phyloP scores from a whole-genome alignment of 78 protist species.

The Anaeramoeba ignava region DNA sequence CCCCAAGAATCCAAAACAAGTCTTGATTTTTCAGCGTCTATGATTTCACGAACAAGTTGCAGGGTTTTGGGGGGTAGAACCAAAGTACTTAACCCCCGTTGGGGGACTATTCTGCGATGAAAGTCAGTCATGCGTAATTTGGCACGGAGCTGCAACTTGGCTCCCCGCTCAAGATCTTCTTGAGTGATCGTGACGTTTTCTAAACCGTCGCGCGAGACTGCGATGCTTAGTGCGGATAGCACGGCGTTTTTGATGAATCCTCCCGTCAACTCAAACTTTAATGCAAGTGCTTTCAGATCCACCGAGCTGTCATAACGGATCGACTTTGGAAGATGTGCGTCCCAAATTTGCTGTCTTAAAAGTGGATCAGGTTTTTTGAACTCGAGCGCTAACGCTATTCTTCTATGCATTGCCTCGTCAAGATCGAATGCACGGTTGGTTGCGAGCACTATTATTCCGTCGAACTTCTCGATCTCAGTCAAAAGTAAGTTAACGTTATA shows the following conservation, averaged over 20 bases:
- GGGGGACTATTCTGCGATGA: conserved; percentile 34
- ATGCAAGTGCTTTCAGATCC: conserved; percentile 36
- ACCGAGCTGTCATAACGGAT: conserved; percentile 16
- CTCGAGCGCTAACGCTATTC: conserved; percentile 45
- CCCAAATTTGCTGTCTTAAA: conserved; percentile 34
- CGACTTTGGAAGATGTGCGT: conserved; percentile 19
- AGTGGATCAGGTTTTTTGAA: conserved; percentile 36
- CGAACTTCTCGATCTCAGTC: conserved; percentile 34
- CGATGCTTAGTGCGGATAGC: conserved; percentile 34
- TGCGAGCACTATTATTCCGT: conserved; percentile 42
- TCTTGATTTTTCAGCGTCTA: conserved; percentile 36
- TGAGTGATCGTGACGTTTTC: conserved; percentile 13
- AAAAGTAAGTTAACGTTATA: conserved; percentile 29
- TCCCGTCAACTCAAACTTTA: conserved; percentile 46
- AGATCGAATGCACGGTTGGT: conserved; percentile 48
- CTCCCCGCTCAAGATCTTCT: conserved; percentile 45
- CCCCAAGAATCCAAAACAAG: conserved; percentile 43
- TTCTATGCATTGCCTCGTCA: conserved; percentile 58
- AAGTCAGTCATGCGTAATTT: conserved; percentile 26
- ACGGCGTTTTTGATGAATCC: conserved; percentile 58
- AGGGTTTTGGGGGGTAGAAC: background rate
- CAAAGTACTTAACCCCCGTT: conserved; percentile 21
- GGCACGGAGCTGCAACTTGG: conserved; percentile 31
- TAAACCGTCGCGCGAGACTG: conserved; percentile 39
- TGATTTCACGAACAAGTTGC: conserved; percentile 20